These are phyloP conservation scores for Silene conica DNA, from an alignment of 148 eudicot species.

Conservation along the genomic window DNA sequence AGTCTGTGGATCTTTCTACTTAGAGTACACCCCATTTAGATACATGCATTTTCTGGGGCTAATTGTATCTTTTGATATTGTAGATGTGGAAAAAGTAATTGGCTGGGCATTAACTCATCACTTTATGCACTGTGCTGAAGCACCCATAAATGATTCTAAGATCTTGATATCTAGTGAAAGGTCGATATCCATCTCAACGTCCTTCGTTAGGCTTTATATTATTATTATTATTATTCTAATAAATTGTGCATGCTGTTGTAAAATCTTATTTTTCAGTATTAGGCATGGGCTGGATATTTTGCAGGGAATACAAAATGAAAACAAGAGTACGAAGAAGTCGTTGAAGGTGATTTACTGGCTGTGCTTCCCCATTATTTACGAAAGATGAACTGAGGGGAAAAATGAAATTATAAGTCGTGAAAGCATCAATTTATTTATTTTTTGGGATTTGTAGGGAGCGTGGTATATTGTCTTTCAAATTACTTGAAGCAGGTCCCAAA, in stretches of 20 bases:
- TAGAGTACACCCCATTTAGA: background rate
- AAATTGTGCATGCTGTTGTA: background rate
- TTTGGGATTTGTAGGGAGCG: background rate
- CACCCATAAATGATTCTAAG: conserved; percentile 47
- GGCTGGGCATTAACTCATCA: conserved; percentile 96
- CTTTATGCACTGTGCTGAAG: conserved; percentile 60
- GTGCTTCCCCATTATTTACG: background rate
- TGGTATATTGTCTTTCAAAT: background rate
- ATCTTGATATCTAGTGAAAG: conserved; percentile 64
- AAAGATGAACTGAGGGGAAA: background rate
- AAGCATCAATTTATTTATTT: background rate
- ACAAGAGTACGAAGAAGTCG: conserved; percentile 73
- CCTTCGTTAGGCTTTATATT: background rate
- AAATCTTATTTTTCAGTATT: conserved; percentile 45
- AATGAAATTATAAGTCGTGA: background rate
- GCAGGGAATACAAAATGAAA: conserved; percentile 73
- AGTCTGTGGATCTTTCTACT: conserved; percentile 20
- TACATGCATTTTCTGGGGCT: background rate
- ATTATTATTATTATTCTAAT: background rate
- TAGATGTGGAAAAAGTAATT: conserved; percentile 76
- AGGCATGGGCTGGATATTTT: conserved; percentile 61
- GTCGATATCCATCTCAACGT: conserved; percentile 26
- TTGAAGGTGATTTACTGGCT: conserved; percentile 53
- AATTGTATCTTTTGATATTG: conserved; percentile 12
- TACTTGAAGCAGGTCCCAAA: background rate